These are phyloP conservation scores for Cryptosporidium sp. DNA, from an alignment of 169 alveolate species.

Conservation along the genomic window DNA sequence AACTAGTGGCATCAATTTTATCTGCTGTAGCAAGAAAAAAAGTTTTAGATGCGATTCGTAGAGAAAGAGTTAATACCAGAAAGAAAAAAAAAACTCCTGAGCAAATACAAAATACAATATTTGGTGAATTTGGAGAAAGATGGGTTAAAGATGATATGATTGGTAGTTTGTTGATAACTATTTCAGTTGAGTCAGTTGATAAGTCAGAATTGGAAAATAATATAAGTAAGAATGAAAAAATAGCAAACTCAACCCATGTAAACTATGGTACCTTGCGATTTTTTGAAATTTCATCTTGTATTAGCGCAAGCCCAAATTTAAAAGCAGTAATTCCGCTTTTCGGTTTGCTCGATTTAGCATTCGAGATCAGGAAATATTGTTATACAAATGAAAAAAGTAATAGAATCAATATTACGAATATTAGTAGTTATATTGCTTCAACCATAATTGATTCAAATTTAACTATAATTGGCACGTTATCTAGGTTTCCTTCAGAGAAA, in stretches of 20 bases:
- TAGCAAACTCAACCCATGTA: slow-evolving; percentile 21
- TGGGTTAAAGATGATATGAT: slow-evolving; percentile 51
- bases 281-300: slow-evolving; percentile 69
- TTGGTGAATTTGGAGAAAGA: slow-evolving; percentile 53
- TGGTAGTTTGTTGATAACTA: slow-evolving; percentile 46
- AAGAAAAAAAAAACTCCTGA: slow-evolving; percentile 51
- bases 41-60: slow-evolving; percentile 49
- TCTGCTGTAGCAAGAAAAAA: slow-evolving; percentile 63
- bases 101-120: slow-evolving; percentile 29
- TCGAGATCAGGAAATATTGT: slow-evolving; percentile 40
- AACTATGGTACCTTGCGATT: slow-evolving; percentile 37
- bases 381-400: slow-evolving; percentile 70
- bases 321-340: slow-evolving; percentile 39
- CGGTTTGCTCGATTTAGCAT: slow-evolving; percentile 67
- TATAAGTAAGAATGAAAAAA: slow-evolving; percentile 32
- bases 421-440: slow-evolving; percentile 60
- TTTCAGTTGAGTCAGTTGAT: slow-evolving; percentile 69
- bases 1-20: slow-evolving; percentile 60
- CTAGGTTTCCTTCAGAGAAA: slow-evolving; percentile 45
- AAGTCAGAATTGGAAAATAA: slow-evolving; percentile 48
- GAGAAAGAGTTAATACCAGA: slow-evolving; percentile 10
- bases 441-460: slow-evolving; percentile 32
- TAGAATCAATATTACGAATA: slow-evolving; percentile 48
- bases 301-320: not conserved
- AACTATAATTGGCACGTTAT: slow-evolving; percentile 35